Evolutionary conservation across 805 yeast genomes (phyloP).

Genomic region (Metschnikowia lochheadii): DNA sequence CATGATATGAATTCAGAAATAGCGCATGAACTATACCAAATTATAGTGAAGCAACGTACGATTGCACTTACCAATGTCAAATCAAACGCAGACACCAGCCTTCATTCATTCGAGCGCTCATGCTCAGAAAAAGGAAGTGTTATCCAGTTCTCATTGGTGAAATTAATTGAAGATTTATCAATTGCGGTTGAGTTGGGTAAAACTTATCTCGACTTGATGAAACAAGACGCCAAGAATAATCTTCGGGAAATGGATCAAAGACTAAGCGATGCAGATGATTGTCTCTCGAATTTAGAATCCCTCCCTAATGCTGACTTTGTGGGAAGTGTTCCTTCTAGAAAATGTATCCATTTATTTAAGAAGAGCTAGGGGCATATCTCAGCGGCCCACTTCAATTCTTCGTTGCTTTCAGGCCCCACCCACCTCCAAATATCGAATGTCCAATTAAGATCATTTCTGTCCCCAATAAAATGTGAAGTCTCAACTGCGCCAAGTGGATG

Average conservation of each 20-base stretch:
- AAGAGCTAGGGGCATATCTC: background rate
- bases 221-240: background rate
- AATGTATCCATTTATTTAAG: background rate
- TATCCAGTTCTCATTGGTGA: background rate
- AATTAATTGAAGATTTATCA: background rate
- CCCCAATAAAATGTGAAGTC: constrained; percentile 69
- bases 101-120: background rate
- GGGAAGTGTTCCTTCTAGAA: background rate
- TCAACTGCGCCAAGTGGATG: constrained; percentile 52
- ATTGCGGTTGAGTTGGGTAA: background rate
- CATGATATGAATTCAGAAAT: background rate
- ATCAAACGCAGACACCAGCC: background rate
- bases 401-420: constrained; percentile 34
- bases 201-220: background rate
- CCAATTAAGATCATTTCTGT: constrained; percentile 75
- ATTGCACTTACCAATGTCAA: background rate
- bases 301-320: background rate
- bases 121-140: background rate
- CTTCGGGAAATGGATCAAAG: background rate
- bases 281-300: background rate
- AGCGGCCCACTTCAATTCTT: background rate
- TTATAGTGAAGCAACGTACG: constrained; percentile 1
- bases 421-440: constrained; percentile 80
- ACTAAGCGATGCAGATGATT: background rate
- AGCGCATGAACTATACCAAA: background rate